Percentiles rank a stretch among this genome's conserved stretches.
Evolutionary conservation across 129 eudicot species (phyloP).

Genomic region (Arctium minus): DNA sequence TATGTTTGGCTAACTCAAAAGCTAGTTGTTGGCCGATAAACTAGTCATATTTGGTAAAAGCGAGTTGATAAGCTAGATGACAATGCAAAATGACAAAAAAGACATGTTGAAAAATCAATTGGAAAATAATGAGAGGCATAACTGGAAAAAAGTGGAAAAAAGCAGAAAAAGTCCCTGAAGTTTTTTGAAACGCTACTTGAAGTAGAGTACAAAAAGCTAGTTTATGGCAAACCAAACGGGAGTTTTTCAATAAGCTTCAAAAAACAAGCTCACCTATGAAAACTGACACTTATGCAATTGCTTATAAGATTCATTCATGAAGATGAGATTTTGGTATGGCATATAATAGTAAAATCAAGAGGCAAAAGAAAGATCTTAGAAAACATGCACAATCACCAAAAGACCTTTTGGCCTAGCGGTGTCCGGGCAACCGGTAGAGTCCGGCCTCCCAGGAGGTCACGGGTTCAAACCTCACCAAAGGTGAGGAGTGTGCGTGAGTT

Average conservation of each 20-base stretch:
- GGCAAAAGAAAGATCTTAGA: not conserved
- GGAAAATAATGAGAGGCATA: not conserved
- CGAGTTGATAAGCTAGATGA: not conserved
- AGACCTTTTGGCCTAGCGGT: too few species aligned
- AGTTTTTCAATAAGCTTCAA: not conserved
- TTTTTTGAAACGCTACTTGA: not conserved
- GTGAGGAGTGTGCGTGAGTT: too few species aligned
- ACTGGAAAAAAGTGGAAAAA: not conserved
- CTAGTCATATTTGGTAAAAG: not conserved
- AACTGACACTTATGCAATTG: not conserved
- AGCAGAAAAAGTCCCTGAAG: not conserved
- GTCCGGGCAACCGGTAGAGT: too few species aligned
- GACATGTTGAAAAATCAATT: not conserved
- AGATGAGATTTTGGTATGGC: too few species aligned
- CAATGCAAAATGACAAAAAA: not conserved
- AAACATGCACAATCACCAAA: not conserved
- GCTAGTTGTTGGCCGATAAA: not conserved
- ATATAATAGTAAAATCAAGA: too few species aligned
- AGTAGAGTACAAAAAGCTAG: not conserved
- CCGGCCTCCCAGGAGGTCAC: too few species aligned
- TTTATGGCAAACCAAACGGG: not conserved
- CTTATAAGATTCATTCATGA: too few species aligned
- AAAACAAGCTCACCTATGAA: not conserved
- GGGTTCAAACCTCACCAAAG: too few species aligned
- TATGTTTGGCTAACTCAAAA: not conserved